Evolutionary conservation across 257 asterid species (phyloP).

Genomic region (Lantana camara): DNA sequence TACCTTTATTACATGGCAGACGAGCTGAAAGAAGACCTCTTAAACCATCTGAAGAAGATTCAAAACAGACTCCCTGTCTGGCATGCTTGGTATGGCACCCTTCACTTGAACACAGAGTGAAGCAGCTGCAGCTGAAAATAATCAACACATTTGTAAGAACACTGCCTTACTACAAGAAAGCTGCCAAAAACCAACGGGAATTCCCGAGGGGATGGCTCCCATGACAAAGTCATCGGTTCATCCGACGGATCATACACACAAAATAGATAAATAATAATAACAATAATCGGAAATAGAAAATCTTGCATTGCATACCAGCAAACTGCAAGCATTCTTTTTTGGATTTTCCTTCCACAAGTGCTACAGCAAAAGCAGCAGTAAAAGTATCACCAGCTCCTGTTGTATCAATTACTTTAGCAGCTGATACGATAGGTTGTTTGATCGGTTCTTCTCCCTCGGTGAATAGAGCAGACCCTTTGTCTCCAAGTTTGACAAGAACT

Average conservation of each 20-base stretch:
- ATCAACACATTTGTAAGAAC: slow-evolving; percentile 22
- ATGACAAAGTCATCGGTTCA: too few species aligned
- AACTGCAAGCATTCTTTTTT: slow-evolving; percentile 70
- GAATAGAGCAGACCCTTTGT: slow-evolving; percentile 80
- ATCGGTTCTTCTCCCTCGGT: slow-evolving; percentile 77
- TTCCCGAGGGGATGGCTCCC: too few species aligned
- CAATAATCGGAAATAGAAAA: neutral
- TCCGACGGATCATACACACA: too few species aligned
- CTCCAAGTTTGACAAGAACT: slow-evolving; percentile 93
- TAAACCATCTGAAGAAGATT: slow-evolving; percentile 66
- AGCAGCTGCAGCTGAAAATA: slow-evolving; percentile 89
- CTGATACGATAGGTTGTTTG: slow-evolving; percentile 69
- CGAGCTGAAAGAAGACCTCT: slow-evolving; percentile 27
- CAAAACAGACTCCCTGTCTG: slow-evolving; percentile 68
- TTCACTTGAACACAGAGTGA: slow-evolving; percentile 95
- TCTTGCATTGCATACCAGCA: slow-evolving; percentile 58
- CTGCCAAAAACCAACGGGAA: too few species aligned
- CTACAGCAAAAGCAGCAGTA: slow-evolving; percentile 95
- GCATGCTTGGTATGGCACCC: slow-evolving; percentile 99
- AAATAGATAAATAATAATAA: too few species aligned
- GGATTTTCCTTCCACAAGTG: slow-evolving; percentile 87
- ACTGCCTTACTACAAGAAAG: too few species aligned
- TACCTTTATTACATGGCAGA: slow-evolving; percentile 41
- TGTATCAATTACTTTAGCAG: slow-evolving; percentile 81
- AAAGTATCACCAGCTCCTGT: slow-evolving; percentile 99